Base-by-base conservation (phyloP, 352 stramenopile genomes). In the Globisporangium spiculum region DNA sequence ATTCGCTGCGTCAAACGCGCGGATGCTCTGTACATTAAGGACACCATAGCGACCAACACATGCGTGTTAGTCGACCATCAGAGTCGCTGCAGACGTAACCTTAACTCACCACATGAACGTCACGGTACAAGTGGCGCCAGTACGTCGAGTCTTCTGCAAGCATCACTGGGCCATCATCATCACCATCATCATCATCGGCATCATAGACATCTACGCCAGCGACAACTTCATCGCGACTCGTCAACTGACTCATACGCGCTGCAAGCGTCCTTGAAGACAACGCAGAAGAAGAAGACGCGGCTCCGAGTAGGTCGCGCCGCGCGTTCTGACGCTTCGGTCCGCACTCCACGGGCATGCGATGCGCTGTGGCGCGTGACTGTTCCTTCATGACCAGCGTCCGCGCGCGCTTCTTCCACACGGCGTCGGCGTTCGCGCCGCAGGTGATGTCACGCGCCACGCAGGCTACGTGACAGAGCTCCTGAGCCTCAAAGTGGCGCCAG, bases 101-200 rank as follows among this genome's bases (percentile, higher is more conserved):
- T 46, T 12, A 26, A 68, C 75, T 57, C 41, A 91, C 81, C 69
- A 79, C 59, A 53, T 77, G 74, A 27, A 81, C 83, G 48, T 89
- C 75, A 56, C 77, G 75, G 66, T 83, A 90, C 79, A 77, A 90
- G 46, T 75, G 53, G 48, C 66, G 73, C 84, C 84, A 92, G 65
- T 83, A 83, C 26, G 78, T 63, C 53, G 65, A 66, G 48, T 75
- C 64, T 32, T 60, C 63, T 10, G 26, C 62, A 18, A 52, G 9
- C 34, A 73, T 18, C 26, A 6, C 56, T 34, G 16, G n/a, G 2
- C 53, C 44, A 20, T 69, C 62, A 27, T 34, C 36, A 32, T 26
- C 4, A 7, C 8, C 24, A 22, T 18, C 10, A 44, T 44, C 36
- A 27, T 34, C 36, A 32, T 26, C 4, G 16, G 7, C 24, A 24